phyloP scores from a whole-genome alignment of 139 green algal species.

The Chlorella sp. region DNA sequence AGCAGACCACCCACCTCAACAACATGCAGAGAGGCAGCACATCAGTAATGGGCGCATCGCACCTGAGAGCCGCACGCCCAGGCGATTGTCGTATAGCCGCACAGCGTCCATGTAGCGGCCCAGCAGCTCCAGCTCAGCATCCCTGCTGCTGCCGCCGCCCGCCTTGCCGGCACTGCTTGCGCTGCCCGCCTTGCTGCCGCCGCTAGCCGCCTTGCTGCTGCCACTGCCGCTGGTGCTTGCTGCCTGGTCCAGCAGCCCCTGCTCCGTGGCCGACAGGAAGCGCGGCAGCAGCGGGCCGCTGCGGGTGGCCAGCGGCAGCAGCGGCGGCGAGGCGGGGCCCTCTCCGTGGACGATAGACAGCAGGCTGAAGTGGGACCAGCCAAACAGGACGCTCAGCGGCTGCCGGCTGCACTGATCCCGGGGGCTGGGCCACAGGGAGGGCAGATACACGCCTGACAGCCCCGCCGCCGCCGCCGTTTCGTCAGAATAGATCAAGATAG shows the following conservation, averaged over 20 bases:
- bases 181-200: background rate
- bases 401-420: slow-evolving; percentile 10
- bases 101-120: slow-evolving; percentile 14
- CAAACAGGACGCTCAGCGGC: slow-evolving; percentile 17
- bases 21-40: no score
- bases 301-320: slow-evolving; percentile 32
- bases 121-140: slow-evolving; percentile 17
- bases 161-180: background rate
- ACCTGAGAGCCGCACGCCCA: slow-evolving; percentile 30
- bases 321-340: slow-evolving; percentile 20
- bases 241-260: background rate
- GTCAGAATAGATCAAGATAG: slow-evolving; percentile 22
- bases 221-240: background rate
- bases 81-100: background rate
- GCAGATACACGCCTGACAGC: slow-evolving; percentile 29
- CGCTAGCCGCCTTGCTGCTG: background rate
- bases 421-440: slow-evolving; percentile 10
- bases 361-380: slow-evolving; percentile 31
- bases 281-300: slow-evolving; percentile 19
- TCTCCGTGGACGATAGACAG: slow-evolving; percentile 25
- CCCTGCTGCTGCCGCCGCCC: background rate
- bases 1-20: no score
- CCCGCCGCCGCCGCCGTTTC: slow-evolving; percentile 5
- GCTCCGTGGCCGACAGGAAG: slow-evolving; percentile 12
- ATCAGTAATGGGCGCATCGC: no score